Evolutionary conservation across 495 filamentous ascomycete species (phyloP).

Genomic region (Talaromyces nanjingensis): DNA sequence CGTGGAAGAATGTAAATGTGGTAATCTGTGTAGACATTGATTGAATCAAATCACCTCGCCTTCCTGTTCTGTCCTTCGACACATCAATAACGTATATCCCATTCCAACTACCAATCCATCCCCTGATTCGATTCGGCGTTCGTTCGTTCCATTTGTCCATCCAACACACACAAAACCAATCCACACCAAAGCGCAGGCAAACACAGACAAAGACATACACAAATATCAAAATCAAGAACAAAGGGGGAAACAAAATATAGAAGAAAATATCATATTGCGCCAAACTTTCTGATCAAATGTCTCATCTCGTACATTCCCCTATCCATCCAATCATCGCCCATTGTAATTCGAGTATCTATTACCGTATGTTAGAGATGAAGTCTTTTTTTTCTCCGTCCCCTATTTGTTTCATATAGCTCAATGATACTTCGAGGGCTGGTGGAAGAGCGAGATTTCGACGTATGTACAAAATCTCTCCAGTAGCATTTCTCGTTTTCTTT

Average conservation of each 20-base stretch:
- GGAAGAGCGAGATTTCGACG: not conserved
- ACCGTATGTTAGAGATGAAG: constrained; percentile 7
- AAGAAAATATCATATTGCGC: constrained; percentile 20
- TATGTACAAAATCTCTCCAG: constrained; percentile 6
- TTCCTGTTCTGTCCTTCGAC: not conserved
- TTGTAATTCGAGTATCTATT: constrained; percentile 38
- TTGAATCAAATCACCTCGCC: constrained; percentile 3
- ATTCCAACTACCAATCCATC: not conserved
- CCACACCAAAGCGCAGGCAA: not conserved
- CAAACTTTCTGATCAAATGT: constrained; percentile 20
- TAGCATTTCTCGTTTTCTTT: constrained; percentile 2
- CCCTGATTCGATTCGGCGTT: not conserved
- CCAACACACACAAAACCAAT: not conserved
- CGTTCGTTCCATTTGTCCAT: not conserved
- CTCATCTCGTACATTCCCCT: constrained; percentile 6
- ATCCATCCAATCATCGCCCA: constrained; percentile 36
- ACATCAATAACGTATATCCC: not conserved
- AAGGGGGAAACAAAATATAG: constrained; percentile 4
- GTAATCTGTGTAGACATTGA: not conserved
- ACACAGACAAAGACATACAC: not conserved
- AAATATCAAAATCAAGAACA: not conserved
- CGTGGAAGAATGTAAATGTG: not conserved
- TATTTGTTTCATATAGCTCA: not conserved
- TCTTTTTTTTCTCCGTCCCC: constrained; percentile 4
- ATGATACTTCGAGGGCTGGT: constrained; percentile 9